Evolutionary conservation across 179 eudicot species (phyloP), one percentile per base, ranked within the genome.

Genomic region (Sideroxylon spinosum): DNA sequence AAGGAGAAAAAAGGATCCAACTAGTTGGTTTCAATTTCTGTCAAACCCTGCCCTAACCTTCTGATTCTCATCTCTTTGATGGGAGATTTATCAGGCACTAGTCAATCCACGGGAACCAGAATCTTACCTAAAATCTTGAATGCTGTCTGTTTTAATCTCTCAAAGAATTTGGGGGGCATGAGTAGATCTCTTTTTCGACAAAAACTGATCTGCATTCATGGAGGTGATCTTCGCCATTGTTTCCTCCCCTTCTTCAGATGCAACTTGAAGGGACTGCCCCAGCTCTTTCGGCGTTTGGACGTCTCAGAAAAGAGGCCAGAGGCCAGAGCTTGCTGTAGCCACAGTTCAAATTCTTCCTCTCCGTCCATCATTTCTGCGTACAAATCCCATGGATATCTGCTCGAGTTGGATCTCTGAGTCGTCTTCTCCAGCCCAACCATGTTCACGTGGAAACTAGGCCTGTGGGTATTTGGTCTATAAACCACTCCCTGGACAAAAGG

Each of bases 241-340:
- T 89, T 92, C 88, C 85, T 92, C 9, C 86, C 87, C 71, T 87
- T 93, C 77, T 84, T 90, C 74, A 88, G 98, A 76, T 81, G 83
- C 78, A 93, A 77, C 77, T 91, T 95, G 84, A 95, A 95, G 16
- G 99, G 98, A 62, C 97, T 95, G 44, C 44, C 44, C 98, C 99
- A 95, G 75, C 91, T 92, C 76, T 94, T 94, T 71, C 99, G 83
- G 75, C 99, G 93, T 81, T 91, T 95, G 16, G 98, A 86, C 29
- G 98, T 86, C 81, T 92, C 99, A 50, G 89, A 86, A 80, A 95
- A 95, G 37, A 95, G 88, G 74, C 99, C 99, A 49, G 98, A 92
- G 49, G 99, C 99, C 60, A 95, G 86, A 62, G 99, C 99, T 81
- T 93, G 90, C 82, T 95, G 97, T 63, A 95, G 91, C 99, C 99